Percentiles rank a stretch among this genome's conserved stretches.
Evolutionary conservation across 208 protist species (phyloP).

Genomic region (Trypanosoma scelopori): DNA sequence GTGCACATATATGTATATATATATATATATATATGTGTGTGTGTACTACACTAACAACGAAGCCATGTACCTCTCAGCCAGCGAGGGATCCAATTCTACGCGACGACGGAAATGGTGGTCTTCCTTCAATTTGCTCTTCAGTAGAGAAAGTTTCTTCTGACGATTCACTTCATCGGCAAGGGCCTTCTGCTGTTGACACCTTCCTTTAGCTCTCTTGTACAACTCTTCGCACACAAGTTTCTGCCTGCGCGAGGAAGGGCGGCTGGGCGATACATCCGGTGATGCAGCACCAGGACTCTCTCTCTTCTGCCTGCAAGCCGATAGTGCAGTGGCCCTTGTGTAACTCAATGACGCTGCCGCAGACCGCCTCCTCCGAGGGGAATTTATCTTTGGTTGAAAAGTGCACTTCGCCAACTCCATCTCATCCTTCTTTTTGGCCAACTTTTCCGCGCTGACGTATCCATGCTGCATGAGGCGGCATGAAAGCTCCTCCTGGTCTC

Average conservation of each 20-base stretch:
- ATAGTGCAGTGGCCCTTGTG: constrained; percentile 6
- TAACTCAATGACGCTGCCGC: background rate
- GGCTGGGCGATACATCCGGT: constrained; percentile 4
- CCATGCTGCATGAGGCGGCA: constrained; percentile 46
- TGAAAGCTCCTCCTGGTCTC: constrained; percentile 38
- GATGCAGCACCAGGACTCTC: constrained; percentile 1
- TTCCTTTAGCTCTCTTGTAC: constrained; percentile 42
- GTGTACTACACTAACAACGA: constrained; percentile 57
- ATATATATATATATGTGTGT: background rate
- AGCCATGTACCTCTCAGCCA: constrained; percentile 83
- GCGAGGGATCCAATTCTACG: constrained; percentile 76
- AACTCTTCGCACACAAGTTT: constrained; percentile 45
- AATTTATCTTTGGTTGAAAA: constrained; percentile 33
- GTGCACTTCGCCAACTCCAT: constrained; percentile 28
- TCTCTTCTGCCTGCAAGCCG: background rate
- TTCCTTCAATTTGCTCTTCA: constrained; percentile 60
- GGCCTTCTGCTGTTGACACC: no score
- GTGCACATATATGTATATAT: background rate
- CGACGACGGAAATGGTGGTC: constrained; percentile 87
- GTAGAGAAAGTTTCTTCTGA: constrained; percentile 43
- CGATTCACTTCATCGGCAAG: constrained; percentile 23
- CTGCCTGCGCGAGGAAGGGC: constrained; percentile 13
- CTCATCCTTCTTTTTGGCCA: constrained; percentile 29
- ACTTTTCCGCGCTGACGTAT: constrained; percentile 35
- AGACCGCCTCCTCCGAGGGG: background rate